Evolutionary conservation across 176 grass and related monocot genomes (phyloP), one percentile per base, ranked within the genome.

Genomic region (Chloris gayana): DNA sequence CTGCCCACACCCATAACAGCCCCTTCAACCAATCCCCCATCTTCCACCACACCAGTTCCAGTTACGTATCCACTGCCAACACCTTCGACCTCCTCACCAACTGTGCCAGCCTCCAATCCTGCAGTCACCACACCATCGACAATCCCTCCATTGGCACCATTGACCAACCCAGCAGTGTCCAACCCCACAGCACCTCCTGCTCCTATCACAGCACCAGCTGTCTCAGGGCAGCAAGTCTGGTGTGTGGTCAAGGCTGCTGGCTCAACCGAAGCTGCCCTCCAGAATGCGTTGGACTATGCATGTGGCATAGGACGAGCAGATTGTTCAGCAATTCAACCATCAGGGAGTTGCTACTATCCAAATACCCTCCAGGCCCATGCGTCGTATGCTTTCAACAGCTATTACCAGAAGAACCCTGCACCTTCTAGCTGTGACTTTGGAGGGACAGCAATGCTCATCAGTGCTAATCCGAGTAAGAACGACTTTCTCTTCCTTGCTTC

Each of bases 301-400:
- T 97, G 94, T 3, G 91, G 94, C 46, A 89, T 88, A 78, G 94
- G 82, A 19, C 60, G 65, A 75, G 72, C 84, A 30, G 89, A 97
- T 68, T 97, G 94, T 85, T 87, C 87, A 0, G 61, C 74, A 4
- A 87, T 93, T 78, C 94, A 97, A 53, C 80, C 87, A 35, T 91
- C 80, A 2, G 87, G 89, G 38, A 88, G 82, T 67, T 97, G 94
- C 61, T 93, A 97, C 69, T 91, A 83, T 72, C 94, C 94, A 26
- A 91, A 97, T 73, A 87, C 91, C 24, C 68, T 97, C 37, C 88
- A 80, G 74, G 84, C 84, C 12, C 94, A 97, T 86, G 94, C 94
- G 0, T 97, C 94, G 0, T 97, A 91, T 7, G 94, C 91, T 15
- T 97, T 97, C 87, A 97, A 97, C 65, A 84, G 38, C 51, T 97